Base-by-base conservation (phyloP, 768 basidiomycete species). In the Bullera alba region DNA sequence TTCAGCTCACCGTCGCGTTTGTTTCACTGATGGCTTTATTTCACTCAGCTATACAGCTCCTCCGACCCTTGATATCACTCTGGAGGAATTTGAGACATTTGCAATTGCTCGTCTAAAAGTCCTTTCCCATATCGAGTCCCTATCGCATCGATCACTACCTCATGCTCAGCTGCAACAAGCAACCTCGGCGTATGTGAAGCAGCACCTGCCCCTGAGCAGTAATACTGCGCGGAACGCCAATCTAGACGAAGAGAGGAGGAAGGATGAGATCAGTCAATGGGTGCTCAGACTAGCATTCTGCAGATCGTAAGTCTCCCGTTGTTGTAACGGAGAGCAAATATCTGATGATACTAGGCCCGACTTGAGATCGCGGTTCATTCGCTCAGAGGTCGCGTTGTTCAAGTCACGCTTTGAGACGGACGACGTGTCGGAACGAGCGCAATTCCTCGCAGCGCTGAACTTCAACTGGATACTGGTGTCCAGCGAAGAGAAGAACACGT, bases 241-340 rank as follows among this genome's bases (percentile, higher is more conserved):
- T 42, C 54, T 77, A 47, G 80, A 86, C 28, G 73, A 66, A 8
- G 81, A 97, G 69, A 77, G 95, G 52, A 78, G 79, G 64, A 83
- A 79, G 55, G 95, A 99, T 70, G 84, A 88, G 63, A 76, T 95
- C 12, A 83, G 91, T 8, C 95, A 99, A 74, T 97, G 90, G 72
- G 87, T 97, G 10, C 76, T 97, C 54, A 76, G 95, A 43, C 77
- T 99, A 34, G 92, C 95, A 5, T 97, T 99, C 73, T 95, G 92
- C 74, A 82, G 89, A 50, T 89, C 90, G 92, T 97, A 74, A 69
- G 91, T 82, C 21, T 3, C 16, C 15, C 39, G 16, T 39, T 38
- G n/a, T 27, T 21, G 21, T 8, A 21, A 27, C 10, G 23, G 6
- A 8, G 42, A 22, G 27, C 22, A 8, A 25, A 21, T 21, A 21